Evolutionary conservation across 2,329 filamentous ascomycete species (phyloP), one percentile per base, ranked within the genome.

Genomic region (Fusarium sp.): DNA sequence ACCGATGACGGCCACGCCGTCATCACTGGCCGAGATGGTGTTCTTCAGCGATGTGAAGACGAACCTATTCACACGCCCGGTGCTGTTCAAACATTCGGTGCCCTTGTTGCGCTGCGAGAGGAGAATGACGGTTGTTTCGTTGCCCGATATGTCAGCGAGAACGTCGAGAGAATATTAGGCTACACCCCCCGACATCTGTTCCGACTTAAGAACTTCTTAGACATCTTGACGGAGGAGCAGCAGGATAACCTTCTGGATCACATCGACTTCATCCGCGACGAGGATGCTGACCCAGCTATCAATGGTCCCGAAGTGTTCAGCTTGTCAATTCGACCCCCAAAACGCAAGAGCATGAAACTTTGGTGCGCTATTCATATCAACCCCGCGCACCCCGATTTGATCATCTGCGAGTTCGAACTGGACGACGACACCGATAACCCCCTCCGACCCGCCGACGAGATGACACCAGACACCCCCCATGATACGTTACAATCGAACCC

Each of bases 1-100:
- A 95, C 93, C 0, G 91, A 93, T 3, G 93, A 91, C 18, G 95
- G 95, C 0, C 94, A 98, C 83, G 91, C 93, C 30, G 89, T 97
- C 34, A 94, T 97, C 64, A 97, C 94, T 1, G 95, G 95, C 7
- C 88, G 93, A 65, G 91, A 94, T 63, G 92, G 91, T 2, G 90
- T 88, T 1, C 84, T 97, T 52, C 93, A 97, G 80, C 89, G 91
- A 62, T 98, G 95, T 79, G 95, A 98, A 81, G 95, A 98, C 78
- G 95, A 98, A 78, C 95, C 95, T 0, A 97, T 98, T 30, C 94
- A 96, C 74, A 92, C 95, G 1, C 95, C 95, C 1, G 95, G 95
- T 37, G 93, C 94, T 1, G 84, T 95, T 1, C 95, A 98, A 80
- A 88, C 90, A 1, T 98, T 97, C 76, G 95, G 95, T 1, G 86